Evolutionary conservation across 495 filamentous ascomycete genomes (phyloP).

Genomic region (Lindgomyces ingoldianus): DNA sequence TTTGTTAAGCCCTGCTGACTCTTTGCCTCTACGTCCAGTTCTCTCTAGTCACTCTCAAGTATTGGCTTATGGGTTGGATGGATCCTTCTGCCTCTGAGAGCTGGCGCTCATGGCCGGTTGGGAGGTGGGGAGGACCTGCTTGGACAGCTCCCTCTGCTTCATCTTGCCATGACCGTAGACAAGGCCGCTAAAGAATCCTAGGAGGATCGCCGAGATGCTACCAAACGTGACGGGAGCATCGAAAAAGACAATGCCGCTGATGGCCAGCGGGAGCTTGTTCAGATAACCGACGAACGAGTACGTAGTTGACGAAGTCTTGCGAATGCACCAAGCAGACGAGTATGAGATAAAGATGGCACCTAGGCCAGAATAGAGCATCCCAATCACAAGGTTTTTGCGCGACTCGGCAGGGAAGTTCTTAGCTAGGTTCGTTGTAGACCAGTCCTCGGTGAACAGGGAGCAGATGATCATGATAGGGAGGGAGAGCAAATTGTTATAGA

Average conservation of each 20-base stretch:
- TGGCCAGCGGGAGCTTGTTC: constrained; percentile 92
- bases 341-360: constrained; percentile 97
- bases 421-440: constrained; percentile 77
- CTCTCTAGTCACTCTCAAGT: constrained; percentile 2
- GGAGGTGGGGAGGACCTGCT: constrained; percentile 65
- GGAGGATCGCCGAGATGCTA: constrained; percentile 79
- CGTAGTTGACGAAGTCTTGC: constrained; percentile 89
- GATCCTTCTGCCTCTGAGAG: constrained; percentile 86
- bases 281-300: constrained; percentile 97
- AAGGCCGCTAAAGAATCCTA: constrained; percentile 87
- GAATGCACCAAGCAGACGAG: constrained; percentile 96
- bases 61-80: constrained; percentile 50
- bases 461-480: constrained; percentile 84
- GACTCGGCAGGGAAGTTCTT: constrained; percentile 80
- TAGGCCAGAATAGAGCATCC: constrained; percentile 91
- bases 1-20: neutral
- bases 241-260: constrained; percentile 91
- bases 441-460: constrained; percentile 84
- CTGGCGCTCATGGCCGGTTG: constrained; percentile 80
- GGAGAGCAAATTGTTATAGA: constrained; percentile 97
- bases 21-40: neutral
- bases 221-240: constrained; percentile 89
- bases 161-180: constrained; percentile 89
- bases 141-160: constrained; percentile 65
- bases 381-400: constrained; percentile 69